Base-by-base conservation (phyloP, 2,329 filamentous ascomycete species). In the Arthroderma sp. region DNA sequence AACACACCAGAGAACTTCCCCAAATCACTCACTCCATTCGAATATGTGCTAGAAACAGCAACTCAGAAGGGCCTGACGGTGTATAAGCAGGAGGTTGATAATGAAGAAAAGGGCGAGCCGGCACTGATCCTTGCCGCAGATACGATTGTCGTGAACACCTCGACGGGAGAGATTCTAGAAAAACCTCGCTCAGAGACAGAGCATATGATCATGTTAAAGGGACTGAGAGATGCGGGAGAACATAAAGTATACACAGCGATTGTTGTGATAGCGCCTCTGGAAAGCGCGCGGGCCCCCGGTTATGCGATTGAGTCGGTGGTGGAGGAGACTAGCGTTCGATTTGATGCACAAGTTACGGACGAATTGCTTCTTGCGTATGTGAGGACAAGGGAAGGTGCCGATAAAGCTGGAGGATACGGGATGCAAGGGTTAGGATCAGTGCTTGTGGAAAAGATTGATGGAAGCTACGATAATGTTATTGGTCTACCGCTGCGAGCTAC, bases 401-500 rank as follows among this genome's bases (percentile, higher is more conserved):
- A 97, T 72, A 98, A 97, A 77, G 93, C 93, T 0, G 93, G 93
- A 1, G 93, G 93, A 0, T 98, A 98, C 71, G 93, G 89, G 1
- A 81, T 98, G 56, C 93, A 98, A 73, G 93, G 91, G 0, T 77
- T 91, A 9, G 93, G 88, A 1, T 86, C 87, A 7, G 84, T 96
- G 69, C 73, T 98, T 58, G 84, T 98, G 11, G 90, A 96, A 70
- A 86, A 80, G 71, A 87, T 98, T 62, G 88, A 95, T 62, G 93
- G 93, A 9, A 84, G 83, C 56, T 88, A 89, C 66, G 93, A 98
- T 76, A 97, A 97, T 71, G 93, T 97, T 1, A 84, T 98, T 28
- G 93, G 93, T 0, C 70, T 98, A 70, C 93, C 93, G 6, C 78
- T 97, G 62, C 81, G 89, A 64, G 80, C 81, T 63, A 87, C 84